Evolutionary conservation across 2,329 filamentous ascomycete species (phyloP).

Genomic region (Cladosporium halotolerans): DNA sequence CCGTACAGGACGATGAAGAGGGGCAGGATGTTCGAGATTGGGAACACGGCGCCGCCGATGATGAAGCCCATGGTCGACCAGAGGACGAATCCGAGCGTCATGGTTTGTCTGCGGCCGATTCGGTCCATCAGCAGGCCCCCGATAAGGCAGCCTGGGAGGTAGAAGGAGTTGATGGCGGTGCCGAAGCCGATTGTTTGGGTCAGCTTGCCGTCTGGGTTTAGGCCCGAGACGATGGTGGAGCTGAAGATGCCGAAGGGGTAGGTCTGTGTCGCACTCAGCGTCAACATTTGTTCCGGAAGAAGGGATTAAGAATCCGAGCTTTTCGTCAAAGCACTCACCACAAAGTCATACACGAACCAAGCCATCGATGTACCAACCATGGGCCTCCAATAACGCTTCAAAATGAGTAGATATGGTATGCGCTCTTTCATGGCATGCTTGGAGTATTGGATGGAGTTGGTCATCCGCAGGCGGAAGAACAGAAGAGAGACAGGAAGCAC

Average conservation of each 20-base stretch:
- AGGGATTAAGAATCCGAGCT: background rate
- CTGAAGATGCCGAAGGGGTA: constrained; percentile 85
- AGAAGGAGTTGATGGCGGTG: constrained; percentile 80
- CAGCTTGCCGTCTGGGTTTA: constrained; percentile 53
- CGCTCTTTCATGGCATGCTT: constrained; percentile 59
- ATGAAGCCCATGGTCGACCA: constrained; percentile 50
- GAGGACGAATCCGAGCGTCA: constrained; percentile 31
- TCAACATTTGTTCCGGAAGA: background rate
- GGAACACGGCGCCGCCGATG: constrained; percentile 72
- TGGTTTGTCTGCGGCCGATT: constrained; percentile 68
- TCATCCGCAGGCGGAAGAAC: constrained; percentile 61
- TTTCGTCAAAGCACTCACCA: constrained; percentile 19
- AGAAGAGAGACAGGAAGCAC: constrained; percentile 67
- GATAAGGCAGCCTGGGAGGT: constrained; percentile 70
- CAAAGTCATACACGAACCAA: constrained; percentile 70
- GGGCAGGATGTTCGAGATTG: constrained; percentile 53
- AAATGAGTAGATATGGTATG: constrained; percentile 44
- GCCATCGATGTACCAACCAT: constrained; percentile 63
- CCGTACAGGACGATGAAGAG: constrained; percentile 62
- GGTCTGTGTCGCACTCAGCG: constrained; percentile 29
- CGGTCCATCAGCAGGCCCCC: constrained; percentile 72
- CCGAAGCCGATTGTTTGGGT: constrained; percentile 84
- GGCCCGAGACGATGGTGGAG: constrained; percentile 62
- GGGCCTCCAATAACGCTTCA: constrained; percentile 65
- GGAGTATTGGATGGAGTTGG: constrained; percentile 71